phyloP scores from a whole-genome alignment of 1,139 yeast species.

The Meyerozyma athensensis region DNA sequence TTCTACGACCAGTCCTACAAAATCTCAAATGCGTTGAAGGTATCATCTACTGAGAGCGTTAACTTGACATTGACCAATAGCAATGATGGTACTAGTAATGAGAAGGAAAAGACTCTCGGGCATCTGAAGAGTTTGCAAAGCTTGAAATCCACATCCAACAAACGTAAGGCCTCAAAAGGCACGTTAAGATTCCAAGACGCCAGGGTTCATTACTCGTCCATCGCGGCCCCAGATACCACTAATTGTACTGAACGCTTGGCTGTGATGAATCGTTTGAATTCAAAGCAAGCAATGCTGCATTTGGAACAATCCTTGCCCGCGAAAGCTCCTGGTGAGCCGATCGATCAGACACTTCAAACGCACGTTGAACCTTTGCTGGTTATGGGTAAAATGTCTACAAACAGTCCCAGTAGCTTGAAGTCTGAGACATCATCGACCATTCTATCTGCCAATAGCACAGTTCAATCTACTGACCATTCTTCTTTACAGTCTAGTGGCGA shows the following conservation, averaged over 20 bases:
- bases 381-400: constrained; percentile 14
- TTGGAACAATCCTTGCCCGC: not conserved
- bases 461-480: constrained; percentile 32
- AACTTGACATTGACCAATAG: constrained; percentile 25
- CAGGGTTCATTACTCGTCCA: constrained; percentile 8
- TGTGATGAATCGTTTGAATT: not conserved
- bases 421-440: constrained; percentile 28
- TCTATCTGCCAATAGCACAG: constrained; percentile 26
- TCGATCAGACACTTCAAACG: not conserved
- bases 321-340: not conserved
- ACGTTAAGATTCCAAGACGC: constrained; percentile 9
- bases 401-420: constrained; percentile 26
- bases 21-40: constrained; percentile 42
- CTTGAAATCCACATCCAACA: constrained; percentile 20
- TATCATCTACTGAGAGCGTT: constrained; percentile 42
- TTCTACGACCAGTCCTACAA: constrained; percentile 46
- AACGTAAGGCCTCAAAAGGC: constrained; percentile 5
- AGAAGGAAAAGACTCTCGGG: constrained; percentile 22
- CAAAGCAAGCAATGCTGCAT: not conserved
- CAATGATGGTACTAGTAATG: constrained; percentile 10
- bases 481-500: constrained; percentile 22
- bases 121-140: constrained; percentile 41
- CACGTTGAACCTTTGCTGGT: constrained; percentile 1
- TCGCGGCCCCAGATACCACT: not conserved
- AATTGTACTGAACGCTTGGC: not conserved